Evolutionary conservation across 345 rosid genomes (phyloP), one percentile per base, ranked within the genome.

Genomic region (Cardamine resedifolia): DNA sequence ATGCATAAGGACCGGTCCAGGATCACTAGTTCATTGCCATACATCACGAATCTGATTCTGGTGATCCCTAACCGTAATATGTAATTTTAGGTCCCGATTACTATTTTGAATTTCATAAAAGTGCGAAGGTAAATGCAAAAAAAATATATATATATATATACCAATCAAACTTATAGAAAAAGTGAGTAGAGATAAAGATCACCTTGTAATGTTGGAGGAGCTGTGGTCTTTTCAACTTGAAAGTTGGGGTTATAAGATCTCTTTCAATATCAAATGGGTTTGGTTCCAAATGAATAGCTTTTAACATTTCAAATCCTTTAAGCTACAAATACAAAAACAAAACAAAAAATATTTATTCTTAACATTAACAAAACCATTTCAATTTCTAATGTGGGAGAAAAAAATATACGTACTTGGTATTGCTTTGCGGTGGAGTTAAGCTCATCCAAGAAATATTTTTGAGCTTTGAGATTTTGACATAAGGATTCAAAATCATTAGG

Each of bases 211-310:
- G 79, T 70, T 85, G 83, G 66, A 95, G 96, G 48, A 91, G 80
- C 60, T 95, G 96, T 3, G 99, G 96, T 77, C 99, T 88, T 84
- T 91, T 95, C 65, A 91, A 64, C 76, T 95, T 95, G 67, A 88
- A 88, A 10, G 99, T 91, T 30, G 97, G 97, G 28, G 96, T 95
- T 65, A 91, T 66, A 72, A 95, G 78, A 71, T 91, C 95, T 79
- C 94, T 82, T 70, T 85, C 97, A 39, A 95, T 87, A 80, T 89
- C 93, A 65, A 95, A 91, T 8, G 81, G 92, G 45, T 41, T 80
- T 16, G 96, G 90, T 71, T 91, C 99, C 83, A 95, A 74, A 72
- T 91, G 80, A 61, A 90, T 83, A 1, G 91, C 97, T 76, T 88
- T 95, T 20, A 94, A 68, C 96, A 87, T 78, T 80, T 94, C 98